A percentile compares a stretch with the other conserved stretches of the same genome.
These are phyloP conservation scores for Dactylellina cionopaga DNA, from an alignment of 2,329 filamentous ascomycete genomes.

Conservation along the genomic window DNA sequence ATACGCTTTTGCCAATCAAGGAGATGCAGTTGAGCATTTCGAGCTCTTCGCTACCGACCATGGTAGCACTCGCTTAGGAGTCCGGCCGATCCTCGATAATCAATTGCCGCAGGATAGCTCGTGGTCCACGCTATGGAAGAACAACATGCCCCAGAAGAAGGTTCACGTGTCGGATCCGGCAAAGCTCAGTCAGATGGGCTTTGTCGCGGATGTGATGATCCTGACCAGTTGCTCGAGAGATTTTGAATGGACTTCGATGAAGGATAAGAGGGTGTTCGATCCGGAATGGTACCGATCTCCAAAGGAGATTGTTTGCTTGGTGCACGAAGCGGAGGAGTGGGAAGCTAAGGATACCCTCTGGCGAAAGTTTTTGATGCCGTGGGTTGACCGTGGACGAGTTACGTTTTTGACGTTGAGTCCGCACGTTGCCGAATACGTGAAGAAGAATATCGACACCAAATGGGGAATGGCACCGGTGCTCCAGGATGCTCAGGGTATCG, in stretches of 20 bases:
- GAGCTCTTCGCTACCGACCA: slow-evolving; percentile 50
- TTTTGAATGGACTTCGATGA: slow-evolving; percentile 46
- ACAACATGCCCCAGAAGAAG: background rate
- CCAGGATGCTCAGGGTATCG: slow-evolving; percentile 26
- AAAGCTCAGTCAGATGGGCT: slow-evolving; percentile 39
- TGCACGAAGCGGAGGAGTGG: slow-evolving; percentile 52
- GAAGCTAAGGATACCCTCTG: slow-evolving; percentile 21
- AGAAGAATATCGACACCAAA: slow-evolving; percentile 51
- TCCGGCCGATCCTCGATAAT: slow-evolving; percentile 46
- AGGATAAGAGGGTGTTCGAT: slow-evolving; percentile 42
- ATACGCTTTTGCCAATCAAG: slow-evolving; percentile 47
- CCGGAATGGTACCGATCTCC: slow-evolving; percentile 48
- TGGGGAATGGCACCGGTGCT: slow-evolving; percentile 51
- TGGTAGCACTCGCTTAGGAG: slow-evolving; percentile 44
- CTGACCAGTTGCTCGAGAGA: slow-evolving; percentile 51
- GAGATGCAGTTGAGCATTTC: slow-evolving; percentile 38
- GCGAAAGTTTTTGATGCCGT: slow-evolving; percentile 42
- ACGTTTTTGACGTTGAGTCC: slow-evolving; percentile 56
- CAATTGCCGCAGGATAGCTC: slow-evolving; percentile 38
- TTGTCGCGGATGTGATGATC: slow-evolving; percentile 51
- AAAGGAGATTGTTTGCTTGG: slow-evolving; percentile 49
- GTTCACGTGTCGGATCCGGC: slow-evolving; percentile 38
- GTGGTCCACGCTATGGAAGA: slow-evolving; percentile 17
- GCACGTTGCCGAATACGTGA: slow-evolving; percentile 56
- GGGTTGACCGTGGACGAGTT: slow-evolving; percentile 55